Percentiles rank a stretch among this genome's conserved stretches.
phyloP scores from a whole-genome alignment of 2,329 filamentous ascomycete species.

The Pestalotiopsis sp. region DNA sequence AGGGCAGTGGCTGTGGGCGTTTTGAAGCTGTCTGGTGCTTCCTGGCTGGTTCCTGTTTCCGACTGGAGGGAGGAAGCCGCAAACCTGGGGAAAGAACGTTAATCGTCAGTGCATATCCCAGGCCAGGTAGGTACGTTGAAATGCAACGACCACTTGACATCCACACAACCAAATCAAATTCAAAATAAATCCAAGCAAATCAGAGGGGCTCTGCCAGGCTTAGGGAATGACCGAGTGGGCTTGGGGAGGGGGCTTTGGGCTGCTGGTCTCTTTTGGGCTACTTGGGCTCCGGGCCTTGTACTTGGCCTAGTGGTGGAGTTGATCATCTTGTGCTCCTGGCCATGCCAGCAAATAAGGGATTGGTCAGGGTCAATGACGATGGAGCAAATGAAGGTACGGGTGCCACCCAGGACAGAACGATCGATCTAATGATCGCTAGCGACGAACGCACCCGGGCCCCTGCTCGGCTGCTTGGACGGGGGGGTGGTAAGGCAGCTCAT shows the following conservation, averaged over 20 bases:
- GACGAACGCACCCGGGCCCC: background rate
- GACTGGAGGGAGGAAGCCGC: background rate
- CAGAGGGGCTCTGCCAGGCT: background rate
- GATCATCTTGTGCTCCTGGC: background rate
- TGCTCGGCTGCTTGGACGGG: background rate
- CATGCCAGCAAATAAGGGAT: background rate
- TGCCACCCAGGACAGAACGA: background rate
- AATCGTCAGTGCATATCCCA: constrained; percentile 8
- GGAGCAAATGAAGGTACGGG: background rate
- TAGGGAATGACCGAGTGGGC: background rate
- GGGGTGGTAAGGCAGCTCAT: background rate
- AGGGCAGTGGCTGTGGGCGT: background rate
- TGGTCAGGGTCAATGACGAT: constrained; percentile 6
- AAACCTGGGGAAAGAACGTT: constrained; percentile 8
- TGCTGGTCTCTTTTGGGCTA: background rate
- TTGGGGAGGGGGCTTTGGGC: background rate
- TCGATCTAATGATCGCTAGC: background rate
- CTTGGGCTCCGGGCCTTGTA: background rate
- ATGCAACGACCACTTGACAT: background rate
- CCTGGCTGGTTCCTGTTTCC: background rate
- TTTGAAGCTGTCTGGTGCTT: background rate
- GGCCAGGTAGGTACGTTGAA: background rate
- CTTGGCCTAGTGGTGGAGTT: background rate
- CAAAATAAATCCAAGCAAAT: background rate
- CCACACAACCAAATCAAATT: background rate